These are phyloP conservation scores for Friedmanniomyces endolithicus DNA, from an alignment of 495 filamentous ascomycete species.

Conservation along the genomic window DNA sequence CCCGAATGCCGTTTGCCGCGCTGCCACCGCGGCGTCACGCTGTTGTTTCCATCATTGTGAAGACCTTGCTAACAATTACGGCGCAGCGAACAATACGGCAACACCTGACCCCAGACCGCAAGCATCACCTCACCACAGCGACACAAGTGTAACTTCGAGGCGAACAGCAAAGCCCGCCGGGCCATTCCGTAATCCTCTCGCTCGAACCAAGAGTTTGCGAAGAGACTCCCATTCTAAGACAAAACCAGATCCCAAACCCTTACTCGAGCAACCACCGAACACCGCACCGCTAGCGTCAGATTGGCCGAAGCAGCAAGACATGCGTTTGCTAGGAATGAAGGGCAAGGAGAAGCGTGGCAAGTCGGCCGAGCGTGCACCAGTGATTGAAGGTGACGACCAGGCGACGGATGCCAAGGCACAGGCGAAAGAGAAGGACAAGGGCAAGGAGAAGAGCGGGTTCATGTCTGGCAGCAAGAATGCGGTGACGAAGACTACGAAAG, in stretches of 20 bases:
- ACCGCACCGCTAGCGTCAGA: conserved; percentile 14
- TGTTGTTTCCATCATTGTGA: background rate
- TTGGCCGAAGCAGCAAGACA: conserved; percentile 1
- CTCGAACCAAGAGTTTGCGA: conserved; percentile 16
- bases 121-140: conserved; percentile 16
- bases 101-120: conserved; percentile 1
- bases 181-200: conserved; percentile 16
- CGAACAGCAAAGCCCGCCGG: conserved; percentile 2
- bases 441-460: conserved; percentile 30
- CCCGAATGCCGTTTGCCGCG: background rate
- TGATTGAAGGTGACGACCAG: conserved; percentile 2
- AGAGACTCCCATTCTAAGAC: conserved; percentile 15
- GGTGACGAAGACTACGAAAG: conserved; percentile 57
- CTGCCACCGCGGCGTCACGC: background rate
- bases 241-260: conserved; percentile 6
- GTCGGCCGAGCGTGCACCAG: conserved; percentile 14
- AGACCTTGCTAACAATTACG: conserved; percentile 4
- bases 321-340: background rate
- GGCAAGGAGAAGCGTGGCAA: conserved; percentile 17
- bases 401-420: conserved; percentile 22
- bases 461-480: conserved; percentile 61
- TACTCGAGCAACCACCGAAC: conserved; percentile 9
- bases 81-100: background rate
- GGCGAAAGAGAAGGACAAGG: conserved; percentile 18
- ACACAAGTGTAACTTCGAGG: conserved; percentile 3